These are phyloP conservation scores for Podaxis sp. DNA, from an alignment of 768 basidiomycete species.

Conservation along the genomic window DNA sequence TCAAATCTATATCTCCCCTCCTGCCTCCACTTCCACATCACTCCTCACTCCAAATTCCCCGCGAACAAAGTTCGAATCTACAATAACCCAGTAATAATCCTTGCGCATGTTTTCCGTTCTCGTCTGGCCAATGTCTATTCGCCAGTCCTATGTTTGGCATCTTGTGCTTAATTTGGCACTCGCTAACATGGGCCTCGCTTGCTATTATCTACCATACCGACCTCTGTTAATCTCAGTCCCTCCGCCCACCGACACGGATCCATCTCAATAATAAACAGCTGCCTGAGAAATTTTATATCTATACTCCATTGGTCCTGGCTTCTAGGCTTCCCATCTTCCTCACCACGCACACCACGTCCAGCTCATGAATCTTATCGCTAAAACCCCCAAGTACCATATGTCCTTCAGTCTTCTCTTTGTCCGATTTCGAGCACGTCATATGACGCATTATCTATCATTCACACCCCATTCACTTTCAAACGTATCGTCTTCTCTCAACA, in stretches of 20 bases:
- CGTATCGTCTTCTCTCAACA: not conserved
- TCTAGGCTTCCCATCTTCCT: not conserved
- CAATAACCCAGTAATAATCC: not conserved
- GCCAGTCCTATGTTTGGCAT: not conserved
- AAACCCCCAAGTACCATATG: not conserved
- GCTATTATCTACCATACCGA: not conserved
- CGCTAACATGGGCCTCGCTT: not conserved
- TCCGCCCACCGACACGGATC: not conserved
- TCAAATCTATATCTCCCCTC: not conserved
- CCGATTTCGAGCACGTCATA: not conserved
- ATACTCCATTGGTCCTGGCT: not conserved
- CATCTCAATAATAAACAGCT: not conserved
- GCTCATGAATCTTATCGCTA: not conserved
- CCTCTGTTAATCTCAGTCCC: not conserved
- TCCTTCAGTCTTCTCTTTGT: not conserved
- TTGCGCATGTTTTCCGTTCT: not conserved
- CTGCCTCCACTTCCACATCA: not conserved
- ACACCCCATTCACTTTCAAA: not conserved
- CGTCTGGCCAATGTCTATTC: not conserved
- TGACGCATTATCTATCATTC: not conserved
- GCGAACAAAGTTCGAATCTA: no score
- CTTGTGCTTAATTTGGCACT: not conserved
- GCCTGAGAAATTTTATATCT: not conserved
- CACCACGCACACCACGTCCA: not conserved
- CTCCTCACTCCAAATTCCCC: not conserved